Evolutionary conservation across 2,329 filamentous ascomycete species (phyloP).

Genomic region (Fusarium staphyleae): DNA sequence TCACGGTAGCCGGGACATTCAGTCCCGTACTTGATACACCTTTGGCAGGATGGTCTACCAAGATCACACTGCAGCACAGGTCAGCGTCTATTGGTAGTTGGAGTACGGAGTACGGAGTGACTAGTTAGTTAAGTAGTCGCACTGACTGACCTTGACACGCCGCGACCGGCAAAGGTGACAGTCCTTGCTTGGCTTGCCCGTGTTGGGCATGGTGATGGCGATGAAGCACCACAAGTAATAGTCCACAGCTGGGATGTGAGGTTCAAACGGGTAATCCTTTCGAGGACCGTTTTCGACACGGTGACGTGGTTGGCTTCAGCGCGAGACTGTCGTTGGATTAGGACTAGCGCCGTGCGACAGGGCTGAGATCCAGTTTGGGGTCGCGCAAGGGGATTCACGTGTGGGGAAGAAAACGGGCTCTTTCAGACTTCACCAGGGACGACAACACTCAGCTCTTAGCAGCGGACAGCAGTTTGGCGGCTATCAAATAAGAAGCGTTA

Average conservation of each 20-base stretch:
- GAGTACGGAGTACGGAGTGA: conserved; percentile 7
- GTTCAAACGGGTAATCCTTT: conserved; percentile 40
- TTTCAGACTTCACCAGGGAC: too few relatives aligned
- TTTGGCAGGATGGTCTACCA: conserved; percentile 48
- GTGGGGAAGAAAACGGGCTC: conserved; percentile 1
- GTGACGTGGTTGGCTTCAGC: conserved; percentile 17
- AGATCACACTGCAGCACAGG: conserved; percentile 49
- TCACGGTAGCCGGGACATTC: conserved; percentile 51
- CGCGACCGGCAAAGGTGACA: conserved; percentile 51
- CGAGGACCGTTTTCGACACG: conserved; percentile 24
- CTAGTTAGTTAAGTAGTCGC: too few relatives aligned
- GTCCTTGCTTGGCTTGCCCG: conserved; percentile 50
- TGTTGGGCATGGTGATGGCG: conserved; percentile 48
- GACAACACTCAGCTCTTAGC: too few relatives aligned
- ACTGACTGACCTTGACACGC: conserved; percentile 50
- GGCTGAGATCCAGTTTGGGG: conserved; percentile 28
- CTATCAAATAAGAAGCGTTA: not conserved
- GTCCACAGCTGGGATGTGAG: conserved; percentile 10
- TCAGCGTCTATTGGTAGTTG: too few relatives aligned
- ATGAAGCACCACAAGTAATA: not conserved
- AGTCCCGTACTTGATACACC: conserved; percentile 52
- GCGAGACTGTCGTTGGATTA: not conserved
- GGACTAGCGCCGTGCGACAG: conserved; percentile 30
- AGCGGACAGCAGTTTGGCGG: too few relatives aligned
- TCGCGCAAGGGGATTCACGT: conserved; percentile 30